A percentile compares a stretch with the other conserved stretches of the same genome.
These are phyloP conservation scores for Pseudofabraea citricarpa DNA, from an alignment of 2,329 filamentous ascomycete genomes.

Conservation along the genomic window DNA sequence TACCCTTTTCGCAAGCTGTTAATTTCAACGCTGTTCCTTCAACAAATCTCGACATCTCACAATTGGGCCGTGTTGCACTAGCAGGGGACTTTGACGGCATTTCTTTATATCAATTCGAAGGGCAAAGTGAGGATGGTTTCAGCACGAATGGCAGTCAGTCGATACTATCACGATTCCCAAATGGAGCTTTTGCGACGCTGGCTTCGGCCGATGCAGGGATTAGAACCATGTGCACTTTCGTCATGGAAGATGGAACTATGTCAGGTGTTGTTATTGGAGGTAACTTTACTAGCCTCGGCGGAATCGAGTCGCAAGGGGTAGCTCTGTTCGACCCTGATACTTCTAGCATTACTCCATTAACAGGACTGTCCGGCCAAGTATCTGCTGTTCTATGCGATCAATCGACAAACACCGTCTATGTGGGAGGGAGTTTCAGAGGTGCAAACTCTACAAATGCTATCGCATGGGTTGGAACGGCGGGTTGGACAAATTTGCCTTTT, in stretches of 20 bases:
- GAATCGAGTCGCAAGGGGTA: conserved; percentile 69
- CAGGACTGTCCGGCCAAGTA: conserved; percentile 80
- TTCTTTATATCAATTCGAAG: conserved; percentile 81
- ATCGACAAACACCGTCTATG: conserved; percentile 73
- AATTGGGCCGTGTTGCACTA: conserved; percentile 78
- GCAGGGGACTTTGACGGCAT: conserved; percentile 88
- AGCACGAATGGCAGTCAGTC: conserved; percentile 75
- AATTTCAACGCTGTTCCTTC: conserved; percentile 59
- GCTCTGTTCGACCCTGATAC: conserved; percentile 76
- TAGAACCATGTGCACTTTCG: conserved; percentile 79
- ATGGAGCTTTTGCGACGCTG: conserved; percentile 74
- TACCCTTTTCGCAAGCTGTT: conserved; percentile 43
- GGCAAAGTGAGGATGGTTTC: conserved; percentile 66
- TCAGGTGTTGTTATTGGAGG: conserved; percentile 81
- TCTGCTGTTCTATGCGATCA: conserved; percentile 79
- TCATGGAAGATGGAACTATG: conserved; percentile 58
- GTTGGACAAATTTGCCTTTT: conserved; percentile 81
- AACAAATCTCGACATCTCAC: conserved; percentile 70
- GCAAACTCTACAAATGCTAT: conserved; percentile 86
- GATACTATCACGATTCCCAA: conserved; percentile 76
- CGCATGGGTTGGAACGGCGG: conserved; percentile 64
- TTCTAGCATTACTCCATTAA: conserved; percentile 64
- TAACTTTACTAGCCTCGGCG: conserved; percentile 89
- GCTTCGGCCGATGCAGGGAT: conserved; percentile 80
- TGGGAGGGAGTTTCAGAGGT: conserved; percentile 81